Percentiles rank a stretch among this genome's conserved stretches.
These are phyloP conservation scores for Trichoderma hamatum DNA, from an alignment of 2,329 filamentous ascomycete species.

Conservation along the genomic window DNA sequence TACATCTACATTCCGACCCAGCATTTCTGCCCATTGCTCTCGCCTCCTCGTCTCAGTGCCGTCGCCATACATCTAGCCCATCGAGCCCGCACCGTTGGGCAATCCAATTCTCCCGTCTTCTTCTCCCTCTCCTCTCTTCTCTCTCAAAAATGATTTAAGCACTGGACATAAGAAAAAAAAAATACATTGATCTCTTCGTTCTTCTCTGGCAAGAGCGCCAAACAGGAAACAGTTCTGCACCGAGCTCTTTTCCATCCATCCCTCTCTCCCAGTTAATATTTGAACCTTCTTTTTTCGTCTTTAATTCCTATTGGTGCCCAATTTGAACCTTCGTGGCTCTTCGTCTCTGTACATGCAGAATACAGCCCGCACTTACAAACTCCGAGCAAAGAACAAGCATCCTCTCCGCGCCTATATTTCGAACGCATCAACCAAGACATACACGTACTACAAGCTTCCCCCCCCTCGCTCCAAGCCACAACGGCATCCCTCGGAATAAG, in stretches of 20 bases:
- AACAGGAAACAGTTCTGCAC: neutral
- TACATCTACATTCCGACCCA: conserved; percentile 26
- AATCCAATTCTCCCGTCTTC: neutral
- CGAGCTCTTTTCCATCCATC: neutral
- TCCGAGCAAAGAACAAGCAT: neutral
- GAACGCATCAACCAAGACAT: neutral
- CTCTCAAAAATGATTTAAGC: neutral
- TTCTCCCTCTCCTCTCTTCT: neutral
- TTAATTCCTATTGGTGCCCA: neutral
- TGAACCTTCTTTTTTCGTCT: neutral
- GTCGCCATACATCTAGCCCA: conserved; percentile 25
- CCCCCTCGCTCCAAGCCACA: neutral
- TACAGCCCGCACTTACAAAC: conserved; percentile 28
- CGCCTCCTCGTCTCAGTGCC: conserved; percentile 19
- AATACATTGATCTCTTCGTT: neutral
- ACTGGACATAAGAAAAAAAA: conserved; percentile 1
- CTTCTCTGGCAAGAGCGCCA: neutral
- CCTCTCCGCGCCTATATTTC: neutral
- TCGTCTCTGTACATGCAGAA: conserved; percentile 32
- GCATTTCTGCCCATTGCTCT: conserved; percentile 20
- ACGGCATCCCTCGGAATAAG: neutral
- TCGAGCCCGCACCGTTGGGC: conserved; percentile 8
- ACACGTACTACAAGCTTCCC: neutral
- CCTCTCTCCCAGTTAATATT: neutral
- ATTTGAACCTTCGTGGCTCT: neutral